Evolutionary conservation across 345 rosid species (phyloP), one percentile per base, ranked within the genome.

Genomic region (Corchorus olitorius): DNA sequence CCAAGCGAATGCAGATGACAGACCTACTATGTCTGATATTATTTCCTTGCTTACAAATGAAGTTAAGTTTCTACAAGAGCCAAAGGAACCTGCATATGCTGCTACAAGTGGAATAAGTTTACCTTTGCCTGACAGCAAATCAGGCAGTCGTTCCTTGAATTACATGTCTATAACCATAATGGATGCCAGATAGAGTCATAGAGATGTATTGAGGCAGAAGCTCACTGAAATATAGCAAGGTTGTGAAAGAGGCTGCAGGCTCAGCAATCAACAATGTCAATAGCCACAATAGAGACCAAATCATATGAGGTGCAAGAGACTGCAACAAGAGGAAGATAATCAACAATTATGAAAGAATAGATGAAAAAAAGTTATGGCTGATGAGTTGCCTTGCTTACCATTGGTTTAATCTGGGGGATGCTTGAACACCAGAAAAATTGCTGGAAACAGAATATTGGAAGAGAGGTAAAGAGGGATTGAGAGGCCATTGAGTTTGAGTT

Each of bases 221-320:
- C 55, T 87, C 79, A 60, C 86, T 83, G 87, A 84, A 86, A 74
- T 81, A 83, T 15, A 89, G 55, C 48, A 89, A 2, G 8, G 93
- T 89, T 3, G 90, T 20, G 55, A 89, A 61, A 0, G 90, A 81
- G 15, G 75, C 76, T 3, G 83, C 81, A 4, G 90, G 89, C 67
- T 83, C 83, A 3, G 8, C 41, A 39, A 79, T 75, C 15, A 89
- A 71, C 53, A 70, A 75, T 3, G 76, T 62, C 72, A 86, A 14
- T 59, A 87, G 81, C 79, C 90, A 62, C 58, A 71, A 61, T 76
- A 82, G 54, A 19, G 90, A 83, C 61, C 86, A 80, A 81, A 89
- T 46, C 89, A 87, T 56, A 87, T 78, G 39, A 15, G 82, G 80
- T 16, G 76, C n/a, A 0, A 83, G 78, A 74, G 90, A 75, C 92